phyloP scores from a whole-genome alignment of 192 early-diverging fungal genomes.

The Podila minutissima region DNA sequence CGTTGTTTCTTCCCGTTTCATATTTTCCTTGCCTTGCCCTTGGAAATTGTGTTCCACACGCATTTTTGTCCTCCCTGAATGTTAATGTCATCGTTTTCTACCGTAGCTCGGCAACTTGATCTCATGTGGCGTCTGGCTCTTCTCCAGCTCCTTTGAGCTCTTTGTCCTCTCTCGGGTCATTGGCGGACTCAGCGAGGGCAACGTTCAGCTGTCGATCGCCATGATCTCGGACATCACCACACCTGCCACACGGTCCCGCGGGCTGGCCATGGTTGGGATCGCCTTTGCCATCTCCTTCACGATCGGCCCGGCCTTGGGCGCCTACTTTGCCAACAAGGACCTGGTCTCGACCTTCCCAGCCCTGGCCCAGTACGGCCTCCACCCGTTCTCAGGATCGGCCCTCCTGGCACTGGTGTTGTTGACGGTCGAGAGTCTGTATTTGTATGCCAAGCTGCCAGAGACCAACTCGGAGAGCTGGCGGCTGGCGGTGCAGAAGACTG shows the following conservation, averaged over 20 bases:
- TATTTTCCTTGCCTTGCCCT: not conserved
- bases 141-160: conserved; percentile 80
- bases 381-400: conserved; percentile 89
- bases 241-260: conserved; percentile 74
- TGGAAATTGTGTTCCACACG: no score
- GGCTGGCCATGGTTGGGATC: conserved; percentile 94
- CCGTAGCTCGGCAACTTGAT: conserved; percentile 84
- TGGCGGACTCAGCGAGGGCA: conserved; percentile 96
- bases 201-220: conserved; percentile 96
- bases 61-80: not conserved
- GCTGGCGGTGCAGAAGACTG: conserved; percentile 20
- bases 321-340: conserved; percentile 75
- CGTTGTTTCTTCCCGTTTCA: not conserved
- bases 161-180: conserved; percentile 90
- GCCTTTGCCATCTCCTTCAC: conserved; percentile 98
- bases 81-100: not conserved
- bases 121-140: conserved; percentile 93
- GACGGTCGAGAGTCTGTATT: conserved; percentile 81
- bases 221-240: conserved; percentile 96
- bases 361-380: conserved; percentile 57
- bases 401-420: conserved; percentile 88
- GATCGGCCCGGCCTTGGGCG: conserved; percentile 90
- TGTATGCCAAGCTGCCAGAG: conserved; percentile 83
- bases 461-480: conserved; percentile 54
- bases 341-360: conserved; percentile 51